Conservation (phyloP, 257 asterid species). For the Penstemon barbatus region DNA sequence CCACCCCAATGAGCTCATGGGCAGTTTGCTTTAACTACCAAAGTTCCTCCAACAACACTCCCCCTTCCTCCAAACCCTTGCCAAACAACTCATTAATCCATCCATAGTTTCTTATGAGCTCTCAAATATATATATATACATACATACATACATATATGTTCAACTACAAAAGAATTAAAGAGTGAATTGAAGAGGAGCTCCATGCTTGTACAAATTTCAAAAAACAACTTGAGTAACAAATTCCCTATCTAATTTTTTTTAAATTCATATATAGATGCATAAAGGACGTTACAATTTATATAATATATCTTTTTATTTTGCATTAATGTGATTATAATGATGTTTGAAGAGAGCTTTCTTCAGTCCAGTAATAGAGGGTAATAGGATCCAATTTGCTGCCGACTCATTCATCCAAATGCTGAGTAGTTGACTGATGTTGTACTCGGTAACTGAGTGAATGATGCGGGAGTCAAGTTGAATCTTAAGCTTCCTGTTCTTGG, state of each 20-base stretch:
- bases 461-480: conserved; percentile 79
- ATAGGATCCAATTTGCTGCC: conserved; percentile 87
- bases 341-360: conserved; percentile 84
- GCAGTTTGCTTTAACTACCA: conserved; percentile 11
- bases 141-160: neutral
- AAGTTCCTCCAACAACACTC: neutral
- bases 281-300: neutral
- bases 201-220: neutral
- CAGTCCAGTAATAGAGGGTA: conserved; percentile 71
- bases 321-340: neutral
- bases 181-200: neutral
- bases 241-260: neutral
- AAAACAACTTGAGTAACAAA: neutral
- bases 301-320: neutral
- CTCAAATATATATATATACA: too few species aligned
- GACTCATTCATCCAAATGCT: conserved; percentile 94
- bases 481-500: conserved; percentile 81
- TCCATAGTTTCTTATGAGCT: neutral
- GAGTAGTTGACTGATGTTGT: conserved; percentile 26
- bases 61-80: neutral
- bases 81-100: too few species aligned
- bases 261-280: neutral
- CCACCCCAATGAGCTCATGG: neutral
- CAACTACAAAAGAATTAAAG: neutral
- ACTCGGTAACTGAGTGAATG: conserved; percentile 79